Evolutionary conservation across 2,329 filamentous ascomycete species (phyloP).

Genomic region (Aspergillus melleus): DNA sequence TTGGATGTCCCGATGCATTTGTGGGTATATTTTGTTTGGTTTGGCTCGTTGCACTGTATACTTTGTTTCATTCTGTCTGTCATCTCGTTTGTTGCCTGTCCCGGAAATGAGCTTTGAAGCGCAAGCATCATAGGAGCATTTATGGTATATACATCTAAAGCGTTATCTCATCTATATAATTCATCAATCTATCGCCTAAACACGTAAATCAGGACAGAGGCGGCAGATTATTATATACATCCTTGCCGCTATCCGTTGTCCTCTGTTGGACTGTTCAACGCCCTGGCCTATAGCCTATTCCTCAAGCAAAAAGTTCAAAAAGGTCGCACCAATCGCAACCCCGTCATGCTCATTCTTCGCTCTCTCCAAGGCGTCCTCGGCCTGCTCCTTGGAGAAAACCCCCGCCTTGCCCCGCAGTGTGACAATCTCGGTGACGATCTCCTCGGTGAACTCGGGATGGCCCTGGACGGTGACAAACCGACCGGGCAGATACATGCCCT

Average conservation of each 20-base stretch:
- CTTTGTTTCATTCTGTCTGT: neutral
- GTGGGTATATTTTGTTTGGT: neutral
- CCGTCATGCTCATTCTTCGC: conserved; percentile 74
- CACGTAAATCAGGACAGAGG: neutral
- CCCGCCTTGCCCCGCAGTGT: conserved; percentile 64
- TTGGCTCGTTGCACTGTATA: too few relatives aligned
- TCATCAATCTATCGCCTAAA: neutral
- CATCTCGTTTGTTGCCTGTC: neutral
- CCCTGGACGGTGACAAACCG: conserved; percentile 77
- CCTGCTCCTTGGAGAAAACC: conserved; percentile 69
- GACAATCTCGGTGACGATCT: conserved; percentile 70
- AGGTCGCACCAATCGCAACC: conserved; percentile 69
- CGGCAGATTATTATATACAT: neutral
- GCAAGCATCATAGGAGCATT: neutral
- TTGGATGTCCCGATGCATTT: neutral
- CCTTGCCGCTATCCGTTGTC: neutral
- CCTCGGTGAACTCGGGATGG: conserved; percentile 77
- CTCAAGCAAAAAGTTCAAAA: conserved; percentile 74
- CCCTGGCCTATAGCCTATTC: neutral
- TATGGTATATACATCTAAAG: neutral
- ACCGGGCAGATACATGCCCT: conserved; percentile 71
- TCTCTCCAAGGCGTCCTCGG: conserved; percentile 66
- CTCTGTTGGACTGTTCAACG: too few relatives aligned
- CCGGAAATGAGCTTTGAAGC: neutral
- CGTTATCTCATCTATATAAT: neutral